Base-by-base conservation (phyloP, 495 filamentous ascomycete species). In the Neurospora sp. region DNA sequence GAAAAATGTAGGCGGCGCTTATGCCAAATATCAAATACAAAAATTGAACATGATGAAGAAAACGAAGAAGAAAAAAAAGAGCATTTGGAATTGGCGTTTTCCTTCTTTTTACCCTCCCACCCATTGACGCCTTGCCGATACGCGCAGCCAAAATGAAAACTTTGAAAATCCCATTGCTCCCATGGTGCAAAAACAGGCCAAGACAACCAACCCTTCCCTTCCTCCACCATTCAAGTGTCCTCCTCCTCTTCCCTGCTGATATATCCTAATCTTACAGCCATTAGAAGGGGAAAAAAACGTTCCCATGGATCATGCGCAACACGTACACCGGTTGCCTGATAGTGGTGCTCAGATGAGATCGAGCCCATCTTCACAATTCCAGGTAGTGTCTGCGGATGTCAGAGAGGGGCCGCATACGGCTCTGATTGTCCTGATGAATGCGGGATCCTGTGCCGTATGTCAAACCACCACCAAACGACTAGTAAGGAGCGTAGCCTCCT, bases 401-500 rank as follows among this genome's bases (percentile, higher is more conserved):
- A 37, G 23, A 35, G 31, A 27, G 54, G 14, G 54, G 14, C 27
- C 54, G 27, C 54, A 66, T 66, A 66, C 54, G 27, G 54, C 54
- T 66, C 27, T 66, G 14, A 18, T 66, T 35, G 54, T 18, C 54
- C 23, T 66, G 54, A 35, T 18, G 27, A 9, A 16, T 18, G 12
- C 54, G 23, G 14, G 27, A 35, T 66, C 54, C 27, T 9, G 54
- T 66, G 54, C 54, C 54, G 54, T 66, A 27, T 60, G 12, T 66
- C 54, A 66, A 8, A 35, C 60, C 82, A 35, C 46, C 62, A 37
- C 39, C 42, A 9, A 72, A 40, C 16, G 18, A 70, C 75, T 89
- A 97, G 80, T 97, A 97, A 12, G 94, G 94, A 16, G 93, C 83
- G 82, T 88, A 95, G 54, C 54, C 54, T 72, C 93, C 93, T 82